Evolutionary conservation across 768 basidiomycete species (phyloP), one percentile per base, ranked within the genome.

Genomic region (Hydnomerulius pinastri): DNA sequence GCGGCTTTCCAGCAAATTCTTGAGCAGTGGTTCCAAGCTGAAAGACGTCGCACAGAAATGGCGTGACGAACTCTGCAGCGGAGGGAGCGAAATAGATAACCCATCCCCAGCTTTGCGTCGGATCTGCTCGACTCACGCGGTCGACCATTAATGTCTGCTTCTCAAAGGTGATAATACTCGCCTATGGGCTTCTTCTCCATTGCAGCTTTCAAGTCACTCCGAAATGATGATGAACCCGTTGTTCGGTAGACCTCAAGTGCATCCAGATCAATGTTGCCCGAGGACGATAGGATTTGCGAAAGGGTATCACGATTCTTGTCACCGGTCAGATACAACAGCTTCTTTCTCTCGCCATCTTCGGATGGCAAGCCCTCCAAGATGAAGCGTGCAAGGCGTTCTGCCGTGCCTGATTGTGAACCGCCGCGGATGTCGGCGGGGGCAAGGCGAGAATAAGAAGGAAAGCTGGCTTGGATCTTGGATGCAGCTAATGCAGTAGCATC

Each of bases 271-370:
- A 89, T 62, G 1, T 73, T 73, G 1, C 70, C 77, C n/a, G n/a
- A n/a, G 0, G 71, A 71, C 0, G 54, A 49, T 30, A 93, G 69
- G 8, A 84, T 73, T 13, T 54, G 69, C 0, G 80, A 69, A 2
- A 93, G 66, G 0, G 80, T 85, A 54, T 91, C 88, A 15, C 81
- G 74, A 51, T 90, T 92, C 73, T 93, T 95, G 76, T 94, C 92
- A 18, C 92, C 92, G 10, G 84, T 90, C 8, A 96, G 76, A 63
- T 91, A 92, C 6, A 94, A 65, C 41, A 94, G 61, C 21, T 47
- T 57, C 28, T 28, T 55, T 4, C 28, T 54, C 5, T 39, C 21
- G 25, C 62, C 73, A 11, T 35, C 50, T 10, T 51, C 51, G 5
- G 52, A 58, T 1, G 61, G 30, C 1, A 66, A 43, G 43, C 78